Percentiles rank a stretch among this genome's conserved stretches.
Conservation (phyloP, 768 basidiomycete genomes). For the Podaxis carcinomalis region DNA sequence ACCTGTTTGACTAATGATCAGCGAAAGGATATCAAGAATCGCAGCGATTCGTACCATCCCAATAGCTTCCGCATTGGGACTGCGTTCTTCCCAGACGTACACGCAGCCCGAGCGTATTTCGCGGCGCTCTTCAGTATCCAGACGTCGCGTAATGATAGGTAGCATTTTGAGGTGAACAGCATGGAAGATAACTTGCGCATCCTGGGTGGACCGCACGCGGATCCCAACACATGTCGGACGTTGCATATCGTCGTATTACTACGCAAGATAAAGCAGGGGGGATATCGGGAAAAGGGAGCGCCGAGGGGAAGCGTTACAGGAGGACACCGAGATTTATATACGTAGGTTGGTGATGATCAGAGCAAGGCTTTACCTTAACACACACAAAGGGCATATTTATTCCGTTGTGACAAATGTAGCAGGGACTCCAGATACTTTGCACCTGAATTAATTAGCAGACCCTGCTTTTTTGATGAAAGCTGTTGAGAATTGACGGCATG, state of each 20-base stretch:
- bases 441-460: constrained; percentile 2
- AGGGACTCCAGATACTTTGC: constrained; percentile 6
- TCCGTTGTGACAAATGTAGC: constrained; percentile 1
- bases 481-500: constrained; percentile 4
- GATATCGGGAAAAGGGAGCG: neutral
- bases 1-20: constrained; percentile 34
- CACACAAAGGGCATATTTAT: constrained; percentile 2
- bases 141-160: constrained; percentile 65
- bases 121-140: constrained; percentile 74
- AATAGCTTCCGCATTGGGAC: constrained; percentile 58
- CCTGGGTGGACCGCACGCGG: constrained; percentile 58
- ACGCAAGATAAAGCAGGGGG: neutral
- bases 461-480: constrained; percentile 1
- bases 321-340: constrained; percentile 4
- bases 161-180: constrained; percentile 55
- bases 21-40: constrained; percentile 10
- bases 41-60: constrained; percentile 41
- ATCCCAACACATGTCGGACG: constrained; percentile 63
- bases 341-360: constrained; percentile 22
- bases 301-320: neutral
- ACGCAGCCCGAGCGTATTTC: constrained; percentile 67
- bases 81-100: constrained; percentile 83
- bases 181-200: constrained; percentile 74
- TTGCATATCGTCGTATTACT: constrained; percentile 40
- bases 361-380: constrained; percentile 22